Evolutionary conservation across 1,284 basidiomycete species (phyloP).

Genomic region (Naganishia sp.): DNA sequence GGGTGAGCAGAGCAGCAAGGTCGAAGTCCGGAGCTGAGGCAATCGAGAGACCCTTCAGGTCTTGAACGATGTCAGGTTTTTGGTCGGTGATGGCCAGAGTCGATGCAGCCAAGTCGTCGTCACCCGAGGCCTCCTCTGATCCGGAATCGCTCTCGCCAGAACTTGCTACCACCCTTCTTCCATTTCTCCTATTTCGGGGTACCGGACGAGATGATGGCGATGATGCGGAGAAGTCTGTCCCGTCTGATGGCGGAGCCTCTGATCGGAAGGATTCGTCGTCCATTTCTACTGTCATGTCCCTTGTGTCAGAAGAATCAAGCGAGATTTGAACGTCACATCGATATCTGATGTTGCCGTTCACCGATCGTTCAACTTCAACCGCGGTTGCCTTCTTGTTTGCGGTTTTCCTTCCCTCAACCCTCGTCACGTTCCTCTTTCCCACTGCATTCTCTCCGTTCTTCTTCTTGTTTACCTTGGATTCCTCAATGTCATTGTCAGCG

Average conservation of each 20-base stretch:
- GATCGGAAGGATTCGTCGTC: background rate
- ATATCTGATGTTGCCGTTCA: background rate
- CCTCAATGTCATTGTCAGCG: background rate
- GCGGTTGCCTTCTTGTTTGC: background rate
- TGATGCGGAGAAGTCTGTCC: background rate
- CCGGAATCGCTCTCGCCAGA: background rate
- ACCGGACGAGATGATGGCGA: constrained; percentile 2
- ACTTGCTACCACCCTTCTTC: constrained; percentile 14
- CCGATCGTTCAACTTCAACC: background rate
- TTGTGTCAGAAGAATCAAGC: background rate
- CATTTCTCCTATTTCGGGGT: background rate
- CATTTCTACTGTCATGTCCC: background rate
- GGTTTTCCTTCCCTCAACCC: background rate
- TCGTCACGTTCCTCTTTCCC: background rate
- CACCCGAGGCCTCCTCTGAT: too few species aligned
- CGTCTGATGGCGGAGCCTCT: background rate
- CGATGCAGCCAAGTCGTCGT: background rate
- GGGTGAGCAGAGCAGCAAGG: background rate
- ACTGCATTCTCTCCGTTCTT: background rate
- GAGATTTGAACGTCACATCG: background rate
- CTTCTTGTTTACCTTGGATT: background rate
- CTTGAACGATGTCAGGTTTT: constrained; percentile 1
- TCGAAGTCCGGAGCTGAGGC: background rate
- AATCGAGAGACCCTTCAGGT: background rate
- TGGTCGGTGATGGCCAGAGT: background rate